phyloP scores from a whole-genome alignment of 805 yeast species.

The Brettanomyces naardenensis region DNA sequence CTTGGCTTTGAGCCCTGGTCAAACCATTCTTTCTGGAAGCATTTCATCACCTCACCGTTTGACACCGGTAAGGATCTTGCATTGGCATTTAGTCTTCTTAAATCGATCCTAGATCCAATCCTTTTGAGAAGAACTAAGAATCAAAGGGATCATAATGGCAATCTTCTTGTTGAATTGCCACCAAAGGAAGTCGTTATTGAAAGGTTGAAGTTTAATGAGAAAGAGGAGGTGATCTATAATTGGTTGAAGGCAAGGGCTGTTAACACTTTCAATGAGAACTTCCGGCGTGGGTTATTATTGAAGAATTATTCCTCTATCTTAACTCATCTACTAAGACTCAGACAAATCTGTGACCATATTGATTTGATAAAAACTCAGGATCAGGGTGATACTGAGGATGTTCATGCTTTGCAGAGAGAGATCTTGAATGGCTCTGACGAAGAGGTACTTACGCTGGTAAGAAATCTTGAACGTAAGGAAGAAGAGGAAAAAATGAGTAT shows the following conservation, averaged over 20 bases:
- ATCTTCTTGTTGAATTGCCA: slow-evolving; percentile 69
- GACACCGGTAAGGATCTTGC: slow-evolving; percentile 55
- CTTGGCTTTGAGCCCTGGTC: slow-evolving; percentile 86
- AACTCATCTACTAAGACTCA: slow-evolving; percentile 71
- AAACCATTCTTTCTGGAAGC: slow-evolving; percentile 77
- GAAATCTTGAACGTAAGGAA: slow-evolving; percentile 19
- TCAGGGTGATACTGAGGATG: slow-evolving; percentile 22
- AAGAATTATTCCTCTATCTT: slow-evolving; percentile 71
- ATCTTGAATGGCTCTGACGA: slow-evolving; percentile 9
- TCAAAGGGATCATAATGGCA: slow-evolving; percentile 71
- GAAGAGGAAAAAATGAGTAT: slow-evolving; percentile 14
- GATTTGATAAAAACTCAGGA: slow-evolving; percentile 40
- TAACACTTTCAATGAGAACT: slow-evolving; percentile 48
- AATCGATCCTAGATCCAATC: slow-evolving; percentile 76
- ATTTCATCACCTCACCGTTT: slow-evolving; percentile 77
- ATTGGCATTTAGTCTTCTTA: slow-evolving; percentile 77
- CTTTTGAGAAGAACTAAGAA: slow-evolving; percentile 77
- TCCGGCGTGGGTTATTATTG: slow-evolving; percentile 59
- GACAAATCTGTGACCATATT: slow-evolving; percentile 87
- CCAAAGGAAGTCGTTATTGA: slow-evolving; percentile 65
- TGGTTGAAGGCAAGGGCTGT: slow-evolving; percentile 65
- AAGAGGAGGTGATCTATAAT: slow-evolving; percentile 59
- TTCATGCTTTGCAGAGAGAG: slow-evolving; percentile 6
- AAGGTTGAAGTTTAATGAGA: slow-evolving; percentile 54
- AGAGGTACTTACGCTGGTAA: slow-evolving; percentile 18